Base-by-base conservation (phyloP, 2,329 filamentous ascomycete genomes). In the Onygena corvina region DNA sequence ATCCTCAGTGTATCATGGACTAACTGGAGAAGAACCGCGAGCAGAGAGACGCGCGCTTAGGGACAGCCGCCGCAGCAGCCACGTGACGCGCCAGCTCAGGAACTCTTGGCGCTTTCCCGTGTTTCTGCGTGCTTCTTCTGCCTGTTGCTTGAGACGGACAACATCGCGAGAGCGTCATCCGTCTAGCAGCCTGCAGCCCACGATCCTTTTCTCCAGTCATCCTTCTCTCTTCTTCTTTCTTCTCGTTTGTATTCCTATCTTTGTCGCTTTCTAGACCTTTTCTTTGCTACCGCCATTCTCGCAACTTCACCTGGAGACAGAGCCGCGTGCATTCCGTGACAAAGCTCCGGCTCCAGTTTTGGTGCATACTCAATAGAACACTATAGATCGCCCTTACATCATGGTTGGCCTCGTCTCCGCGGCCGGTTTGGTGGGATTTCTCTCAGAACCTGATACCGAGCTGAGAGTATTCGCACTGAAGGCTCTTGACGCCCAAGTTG, bases 371-470 rank as follows among this genome's bases (percentile, higher is more conserved):
- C 27, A n/a, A 14, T 23, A 29, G 2, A 11, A 16, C 12, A 16
- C n/a, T n/a, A 21, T 12, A 40, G 3, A 23, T 30, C 5, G 8
- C 6, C 35, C 33, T 20, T 20, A 47, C 63, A 73, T 61, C 53
- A 98, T 96, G 92, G 86, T 92, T 66, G 87, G 86, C 66, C 79
- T 96, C 66, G 86, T 89, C 63, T 95, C 90, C 59, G 92, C 92
- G 58, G 90, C 86, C 58, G 92, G 92, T 68, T 81, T 98, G 52
- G 80, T 98, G 65, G 90, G 88, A 72, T 95, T 95, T 69, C 79
- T 98, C 55, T 84, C 87, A 58, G 92, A 98, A 66, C 88, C 93
- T 60, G 92, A 96, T 70, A 79, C 85, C 50, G 87, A 94, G 69
- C 81, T 98, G 68, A 89, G 88, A 75, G 81, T 90, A 59, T 98